Base-by-base conservation (phyloP, 768 basidiomycete genomes). In the Floccularia luteovirens region DNA sequence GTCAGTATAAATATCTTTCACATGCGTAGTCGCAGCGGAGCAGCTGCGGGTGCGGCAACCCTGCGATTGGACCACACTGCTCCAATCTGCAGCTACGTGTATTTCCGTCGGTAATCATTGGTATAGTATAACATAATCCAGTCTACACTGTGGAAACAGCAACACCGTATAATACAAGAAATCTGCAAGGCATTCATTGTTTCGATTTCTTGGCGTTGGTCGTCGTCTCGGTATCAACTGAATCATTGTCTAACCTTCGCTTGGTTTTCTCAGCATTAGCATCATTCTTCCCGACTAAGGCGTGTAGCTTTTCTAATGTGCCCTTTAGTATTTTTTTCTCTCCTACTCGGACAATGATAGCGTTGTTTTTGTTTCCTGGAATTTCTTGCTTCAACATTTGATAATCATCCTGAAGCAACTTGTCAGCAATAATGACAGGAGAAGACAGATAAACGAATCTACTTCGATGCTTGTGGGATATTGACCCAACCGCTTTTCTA, bases 271-370 rank as follows among this genome's bases (percentile, higher is more conserved):
- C 22, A n/a, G 30, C 12, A 22, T 31, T 17, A 23, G 21, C 20
- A 30, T 33, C 21, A 23, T 17, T 13, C 27, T 24, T 7, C 19
- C 36, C 37, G 30, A 35, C 43, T 20, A 43, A 16, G 17, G 24
- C 42, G 14, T 46, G 38, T 20, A 64, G 23, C 36, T 53, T 57
- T 12, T 47, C 40, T 22, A 62, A 38, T n/a, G 47, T 41, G 5
- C 47, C 52, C 5, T 48, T 40, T 39, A 92, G 51, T 10, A 91
- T 78, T 17, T 72, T 61, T 61, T 90, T 90, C 63, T 93, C 90
- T 3, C 87, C 86, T 7, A 88, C 55, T 24, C 90, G 72, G 10
- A 91, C 87, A 33, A 85, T 61, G 5, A 82, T 53, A 1, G 90
- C 90, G 43, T 79, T 66, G 43, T 64, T 66, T 50, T 67, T 72